Base-by-base conservation (phyloP, 2,329 filamentous ascomycete species). In the Sphaerulina musiva region DNA sequence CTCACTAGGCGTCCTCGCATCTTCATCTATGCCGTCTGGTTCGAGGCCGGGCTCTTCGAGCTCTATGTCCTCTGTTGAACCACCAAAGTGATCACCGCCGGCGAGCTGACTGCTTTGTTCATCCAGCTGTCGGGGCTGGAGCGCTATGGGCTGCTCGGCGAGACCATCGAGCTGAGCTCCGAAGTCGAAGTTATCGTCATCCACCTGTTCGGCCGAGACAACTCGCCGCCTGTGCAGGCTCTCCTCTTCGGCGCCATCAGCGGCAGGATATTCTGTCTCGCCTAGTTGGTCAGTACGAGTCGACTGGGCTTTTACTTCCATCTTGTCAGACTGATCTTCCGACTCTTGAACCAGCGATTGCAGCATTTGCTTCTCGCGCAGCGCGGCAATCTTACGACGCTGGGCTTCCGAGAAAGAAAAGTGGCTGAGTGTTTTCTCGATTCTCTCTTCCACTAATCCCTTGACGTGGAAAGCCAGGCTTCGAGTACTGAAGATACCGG, bases 381-480 rank as follows among this genome's bases (percentile, higher is more conserved):
- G 52, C 5, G 48, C 59, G 3, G 61, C 67, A 14, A 66, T 53
- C 57, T 65, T 63, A 39, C 64, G 53, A 29, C 65, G 58, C 46
- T 62, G 47, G 5, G 48, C 52, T 43, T 66, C 64, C 1, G 64
- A 67, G 59, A 71, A 73, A 0, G 76, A 80, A 60, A 89, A 78
- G 29, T 80, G 74, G 31, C 74, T 75, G 14, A 89, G 74, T 11
- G 80, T 79, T 7, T 77, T 71, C 59, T 86, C 80, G 65, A 97
- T 91, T 67, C 81, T 83, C 48, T 82, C 77, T 72, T 96, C 91
- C 1, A 91, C 84, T 47, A 95, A 69, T 6, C 73, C 71, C 67
- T 95, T 95, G 46, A 89, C 82, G 67, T 95, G 84, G 59, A 87
- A 85, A 0, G 89, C 90, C 42, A 95, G 76, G 0, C 76, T 76